A percentile compares a stretch with the other conserved stretches of the same genome.
These are phyloP conservation scores for Albizia julibrissin DNA, from an alignment of 306 rosid species.

Conservation along the genomic window DNA sequence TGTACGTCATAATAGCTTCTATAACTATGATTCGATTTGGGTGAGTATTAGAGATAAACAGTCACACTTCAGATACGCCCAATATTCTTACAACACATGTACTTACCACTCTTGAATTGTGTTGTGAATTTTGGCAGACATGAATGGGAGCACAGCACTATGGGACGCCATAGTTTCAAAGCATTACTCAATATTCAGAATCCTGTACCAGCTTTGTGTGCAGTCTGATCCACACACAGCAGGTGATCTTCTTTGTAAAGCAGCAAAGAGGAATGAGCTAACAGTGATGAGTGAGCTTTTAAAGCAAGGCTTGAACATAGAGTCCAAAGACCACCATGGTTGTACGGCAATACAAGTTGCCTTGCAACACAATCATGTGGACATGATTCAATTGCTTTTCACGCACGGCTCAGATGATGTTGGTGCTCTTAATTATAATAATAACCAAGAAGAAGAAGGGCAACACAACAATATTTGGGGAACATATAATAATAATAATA, in stretches of 20 bases:
- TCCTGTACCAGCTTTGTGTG: slow-evolving; percentile 54
- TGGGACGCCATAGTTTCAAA: slow-evolving; percentile 78
- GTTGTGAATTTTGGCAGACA: slow-evolving; percentile 47
- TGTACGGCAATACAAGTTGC: slow-evolving; percentile 60
- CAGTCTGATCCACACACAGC: slow-evolving; percentile 54
- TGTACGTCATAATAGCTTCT: too few species aligned
- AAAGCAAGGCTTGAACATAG: slow-evolving; percentile 62
- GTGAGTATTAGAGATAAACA: too few species aligned
- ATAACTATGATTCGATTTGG: too few species aligned
- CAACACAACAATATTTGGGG: slow-evolving; percentile 28
- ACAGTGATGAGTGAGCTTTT: slow-evolving; percentile 59
- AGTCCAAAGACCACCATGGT: slow-evolving; percentile 54
- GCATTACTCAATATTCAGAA: slow-evolving; percentile 64
- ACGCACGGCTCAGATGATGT: slow-evolving; percentile 59
- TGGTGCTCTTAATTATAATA: slow-evolving; percentile 3
- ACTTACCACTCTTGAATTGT: background rate
- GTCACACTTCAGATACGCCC: too few species aligned
- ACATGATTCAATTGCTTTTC: slow-evolving; percentile 66
- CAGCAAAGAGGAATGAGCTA: slow-evolving; percentile 55
- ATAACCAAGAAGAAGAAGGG: slow-evolving; percentile 23
- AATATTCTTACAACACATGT: too few species aligned
- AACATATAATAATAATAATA: slow-evolving; percentile 36
- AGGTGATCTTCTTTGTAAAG: slow-evolving; percentile 65
- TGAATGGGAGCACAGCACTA: slow-evolving; percentile 67
- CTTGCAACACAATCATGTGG: slow-evolving; percentile 52